These are phyloP conservation scores for Yamadazyma atmosphaerica DNA, from an alignment of 1,139 yeast species.

Conservation along the genomic window DNA sequence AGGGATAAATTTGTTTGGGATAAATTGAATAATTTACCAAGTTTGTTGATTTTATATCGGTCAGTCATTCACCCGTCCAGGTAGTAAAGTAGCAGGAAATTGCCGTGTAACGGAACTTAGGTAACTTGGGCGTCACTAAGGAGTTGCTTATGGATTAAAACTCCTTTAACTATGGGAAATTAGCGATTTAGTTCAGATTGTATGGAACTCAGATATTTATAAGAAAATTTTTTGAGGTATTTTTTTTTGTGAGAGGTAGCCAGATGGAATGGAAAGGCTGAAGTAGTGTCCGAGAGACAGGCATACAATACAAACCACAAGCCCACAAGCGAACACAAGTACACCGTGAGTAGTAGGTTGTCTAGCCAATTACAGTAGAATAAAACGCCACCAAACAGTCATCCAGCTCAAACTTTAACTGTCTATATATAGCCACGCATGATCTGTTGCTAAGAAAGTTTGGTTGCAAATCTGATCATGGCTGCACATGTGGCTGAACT, in stretches of 20 bases:
- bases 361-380: too few species aligned
- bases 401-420: too few species aligned
- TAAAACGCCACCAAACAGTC: too few species aligned
- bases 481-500: background rate
- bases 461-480: conserved; percentile 1
- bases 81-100: background rate
- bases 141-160: too few species aligned
- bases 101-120: background rate
- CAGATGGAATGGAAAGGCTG: too few species aligned
- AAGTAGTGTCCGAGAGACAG: too few species aligned
- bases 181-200: conserved; percentile 1
- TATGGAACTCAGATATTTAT: background rate
- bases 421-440: too few species aligned
- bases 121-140: too few species aligned
- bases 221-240: conserved; percentile 3
- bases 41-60: conserved; percentile 12
- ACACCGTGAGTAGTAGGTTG: too few species aligned
- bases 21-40: conserved; percentile 16
- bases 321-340: too few species aligned
- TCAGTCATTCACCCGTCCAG: conserved; percentile 12
- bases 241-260: background rate
- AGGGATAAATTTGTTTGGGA: conserved; percentile 13
- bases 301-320: too few species aligned
- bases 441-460: background rate
- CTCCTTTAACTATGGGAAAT: too few species aligned